A percentile compares a stretch with the other conserved stretches of the same genome.
Evolutionary conservation across 208 protist genomes (phyloP).

Genomic region (Trypanosoma lewisi): DNA sequence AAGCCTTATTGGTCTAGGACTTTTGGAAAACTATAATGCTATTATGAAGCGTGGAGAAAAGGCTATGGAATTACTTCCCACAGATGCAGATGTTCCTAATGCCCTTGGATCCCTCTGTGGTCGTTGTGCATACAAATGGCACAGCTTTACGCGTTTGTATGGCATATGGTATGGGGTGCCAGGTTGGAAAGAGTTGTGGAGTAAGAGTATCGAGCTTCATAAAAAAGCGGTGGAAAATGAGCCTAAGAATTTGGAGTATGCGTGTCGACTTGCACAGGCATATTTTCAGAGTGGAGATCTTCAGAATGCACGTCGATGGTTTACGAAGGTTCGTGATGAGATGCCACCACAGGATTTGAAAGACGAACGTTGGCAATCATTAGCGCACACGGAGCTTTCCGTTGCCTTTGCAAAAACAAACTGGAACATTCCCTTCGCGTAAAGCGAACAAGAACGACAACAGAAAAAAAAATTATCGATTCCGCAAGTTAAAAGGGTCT

Average conservation of each 20-base stretch:
- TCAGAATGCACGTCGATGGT: slow-evolving; percentile 77
- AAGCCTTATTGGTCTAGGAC: slow-evolving; percentile 56
- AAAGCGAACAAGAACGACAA: slow-evolving; percentile 11
- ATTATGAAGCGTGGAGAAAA: slow-evolving; percentile 69
- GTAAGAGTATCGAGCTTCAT: slow-evolving; percentile 55
- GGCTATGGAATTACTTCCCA: slow-evolving; percentile 64
- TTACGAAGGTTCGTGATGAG: slow-evolving; percentile 78
- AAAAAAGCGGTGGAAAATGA: slow-evolving; percentile 62
- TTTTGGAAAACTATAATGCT: slow-evolving; percentile 80
- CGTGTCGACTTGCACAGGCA: slow-evolving; percentile 75
- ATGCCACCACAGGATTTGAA: slow-evolving; percentile 74
- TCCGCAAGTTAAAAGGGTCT: slow-evolving; percentile 1
- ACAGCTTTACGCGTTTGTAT: slow-evolving; percentile 60
- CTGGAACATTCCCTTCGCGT: slow-evolving; percentile 86
- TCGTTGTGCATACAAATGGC: slow-evolving; percentile 74
- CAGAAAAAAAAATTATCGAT: slow-evolving; percentile 5
- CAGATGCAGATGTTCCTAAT: slow-evolving; percentile 71
- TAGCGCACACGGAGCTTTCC: slow-evolving; percentile 83
- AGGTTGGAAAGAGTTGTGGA: slow-evolving; percentile 35
- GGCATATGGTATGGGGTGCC: slow-evolving; percentile 61
- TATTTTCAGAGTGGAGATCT: slow-evolving; percentile 78
- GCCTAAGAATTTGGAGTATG: slow-evolving; percentile 74
- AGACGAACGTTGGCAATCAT: slow-evolving; percentile 72
- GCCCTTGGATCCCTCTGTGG: slow-evolving; percentile 70
- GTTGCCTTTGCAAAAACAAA: slow-evolving; percentile 64